Conservation (phyloP, 2,329 filamentous ascomycete species). For the Didymella sp. region DNA sequence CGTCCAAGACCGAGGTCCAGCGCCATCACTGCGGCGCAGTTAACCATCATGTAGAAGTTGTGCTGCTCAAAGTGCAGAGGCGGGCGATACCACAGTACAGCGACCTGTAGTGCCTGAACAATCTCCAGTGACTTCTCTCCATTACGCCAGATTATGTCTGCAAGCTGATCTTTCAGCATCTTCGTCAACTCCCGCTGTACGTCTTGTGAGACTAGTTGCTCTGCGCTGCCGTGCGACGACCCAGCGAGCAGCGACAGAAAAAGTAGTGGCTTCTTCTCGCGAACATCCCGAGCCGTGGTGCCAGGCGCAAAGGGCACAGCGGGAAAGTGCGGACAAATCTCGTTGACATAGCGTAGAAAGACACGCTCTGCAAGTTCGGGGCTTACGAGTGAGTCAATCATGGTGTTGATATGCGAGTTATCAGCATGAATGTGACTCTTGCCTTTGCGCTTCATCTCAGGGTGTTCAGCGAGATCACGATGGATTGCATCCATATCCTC, state of each 20-base stretch:
- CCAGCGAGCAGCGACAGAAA: constrained; percentile 65
- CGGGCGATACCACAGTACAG: constrained; percentile 84
- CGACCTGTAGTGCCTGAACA: constrained; percentile 77
- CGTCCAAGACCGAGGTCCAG: constrained; percentile 81
- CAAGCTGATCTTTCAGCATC: constrained; percentile 75
- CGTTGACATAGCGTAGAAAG: constrained; percentile 63
- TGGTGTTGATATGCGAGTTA: constrained; percentile 46
- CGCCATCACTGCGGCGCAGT: constrained; percentile 81
- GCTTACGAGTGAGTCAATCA: constrained; percentile 58
- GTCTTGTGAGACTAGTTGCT: constrained; percentile 56
- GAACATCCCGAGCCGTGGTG: constrained; percentile 62
- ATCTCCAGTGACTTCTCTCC: constrained; percentile 85
- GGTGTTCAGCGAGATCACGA: constrained; percentile 45
- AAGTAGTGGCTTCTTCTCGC: constrained; percentile 65
- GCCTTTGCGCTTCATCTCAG: constrained; percentile 42
- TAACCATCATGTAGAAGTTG: constrained; percentile 87
- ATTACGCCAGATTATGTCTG: constrained; percentile 74
- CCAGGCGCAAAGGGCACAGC: constrained; percentile 64
- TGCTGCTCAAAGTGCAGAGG: constrained; percentile 84
- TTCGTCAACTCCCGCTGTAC: constrained; percentile 68
- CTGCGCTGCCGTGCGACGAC: constrained; percentile 56
- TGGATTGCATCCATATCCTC: constrained; percentile 50
- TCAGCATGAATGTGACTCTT: constrained; percentile 43
- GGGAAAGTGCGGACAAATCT: constrained; percentile 64
- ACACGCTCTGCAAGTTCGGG: constrained; percentile 60